Conservation (phyloP, 2,329 filamentous ascomycete species). For the Cordyceps farinosa region DNA sequence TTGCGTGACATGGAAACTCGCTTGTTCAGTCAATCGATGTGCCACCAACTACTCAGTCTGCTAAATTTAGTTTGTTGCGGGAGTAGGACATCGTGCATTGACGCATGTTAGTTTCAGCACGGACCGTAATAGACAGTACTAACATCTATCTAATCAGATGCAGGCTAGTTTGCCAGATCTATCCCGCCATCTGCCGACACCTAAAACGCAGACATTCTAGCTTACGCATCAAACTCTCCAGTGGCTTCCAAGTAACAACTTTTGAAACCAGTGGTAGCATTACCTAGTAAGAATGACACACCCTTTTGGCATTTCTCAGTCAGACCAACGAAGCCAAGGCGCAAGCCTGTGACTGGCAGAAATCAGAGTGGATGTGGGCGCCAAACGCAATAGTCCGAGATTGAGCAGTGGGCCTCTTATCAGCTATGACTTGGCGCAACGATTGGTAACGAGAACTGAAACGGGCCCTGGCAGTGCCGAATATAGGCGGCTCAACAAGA, state of each 20-base stretch:
- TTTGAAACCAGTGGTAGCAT: background rate
- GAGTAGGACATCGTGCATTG: background rate
- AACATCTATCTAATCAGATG: conserved; percentile 10
- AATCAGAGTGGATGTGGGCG: background rate
- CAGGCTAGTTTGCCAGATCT: conserved; percentile 4
- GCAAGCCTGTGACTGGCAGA: conserved; percentile 1
- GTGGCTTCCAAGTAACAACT: background rate
- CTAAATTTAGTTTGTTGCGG: background rate
- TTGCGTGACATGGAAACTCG: background rate
- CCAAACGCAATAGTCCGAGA: conserved; percentile 9
- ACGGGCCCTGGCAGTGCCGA: background rate
- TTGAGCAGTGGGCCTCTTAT: conserved; percentile 14
- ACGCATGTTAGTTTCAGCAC: conserved; percentile 10
- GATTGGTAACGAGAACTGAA: conserved; percentile 10
- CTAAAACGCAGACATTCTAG: background rate
- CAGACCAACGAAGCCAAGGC: background rate
- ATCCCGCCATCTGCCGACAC: background rate
- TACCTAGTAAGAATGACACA: background rate
- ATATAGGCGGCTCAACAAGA: conserved; percentile 15
- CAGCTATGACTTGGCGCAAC: background rate
- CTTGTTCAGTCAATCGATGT: no score
- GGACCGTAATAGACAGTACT: background rate
- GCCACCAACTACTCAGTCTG: background rate
- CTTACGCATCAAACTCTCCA: background rate
- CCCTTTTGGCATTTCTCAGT: background rate